These are phyloP conservation scores for Mycocentrospora acerina DNA, from an alignment of 2,329 filamentous ascomycete species.

Conservation along the genomic window DNA sequence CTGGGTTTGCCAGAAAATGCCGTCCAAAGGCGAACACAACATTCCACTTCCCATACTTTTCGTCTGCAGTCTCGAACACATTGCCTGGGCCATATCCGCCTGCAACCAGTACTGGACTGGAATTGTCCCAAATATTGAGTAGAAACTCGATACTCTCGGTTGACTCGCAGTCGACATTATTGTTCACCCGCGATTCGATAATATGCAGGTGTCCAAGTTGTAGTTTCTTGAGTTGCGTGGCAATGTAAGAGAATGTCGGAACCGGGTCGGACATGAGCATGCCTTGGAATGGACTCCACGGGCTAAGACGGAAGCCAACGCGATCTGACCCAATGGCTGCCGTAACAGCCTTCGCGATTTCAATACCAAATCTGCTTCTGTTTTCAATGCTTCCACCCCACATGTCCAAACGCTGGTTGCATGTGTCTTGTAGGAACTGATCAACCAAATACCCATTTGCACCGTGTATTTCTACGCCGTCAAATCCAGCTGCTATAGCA, in stretches of 20 bases:
- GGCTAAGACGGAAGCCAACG: constrained; percentile 60
- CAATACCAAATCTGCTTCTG: constrained; percentile 53
- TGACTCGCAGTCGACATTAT: constrained; percentile 38
- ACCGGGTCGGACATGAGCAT: constrained; percentile 64
- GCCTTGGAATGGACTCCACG: constrained; percentile 61
- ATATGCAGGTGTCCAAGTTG: constrained; percentile 53
- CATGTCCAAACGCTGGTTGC: constrained; percentile 54
- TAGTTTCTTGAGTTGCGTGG: constrained; percentile 51
- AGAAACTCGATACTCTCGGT: constrained; percentile 22
- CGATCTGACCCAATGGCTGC: constrained; percentile 56
- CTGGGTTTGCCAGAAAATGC: constrained; percentile 48
- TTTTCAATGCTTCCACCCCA: constrained; percentile 53
- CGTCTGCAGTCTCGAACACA: constrained; percentile 28
- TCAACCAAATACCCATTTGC: constrained; percentile 68
- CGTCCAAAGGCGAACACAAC: constrained; percentile 47
- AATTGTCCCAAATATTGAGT: constrained; percentile 11
- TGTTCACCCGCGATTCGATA: constrained; percentile 58
- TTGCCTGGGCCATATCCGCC: constrained; percentile 41
- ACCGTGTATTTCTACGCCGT: constrained; percentile 58
- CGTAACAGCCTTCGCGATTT: constrained; percentile 53
- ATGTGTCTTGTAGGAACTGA: constrained; percentile 63
- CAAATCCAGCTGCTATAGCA: constrained; percentile 55
- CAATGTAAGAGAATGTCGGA: constrained; percentile 62
- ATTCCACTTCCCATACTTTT: constrained; percentile 43
- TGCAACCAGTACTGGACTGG: constrained; percentile 36